These are phyloP conservation scores for Coemansia sp. DNA, from an alignment of 192 early-diverging fungal species.

Conservation along the genomic window DNA sequence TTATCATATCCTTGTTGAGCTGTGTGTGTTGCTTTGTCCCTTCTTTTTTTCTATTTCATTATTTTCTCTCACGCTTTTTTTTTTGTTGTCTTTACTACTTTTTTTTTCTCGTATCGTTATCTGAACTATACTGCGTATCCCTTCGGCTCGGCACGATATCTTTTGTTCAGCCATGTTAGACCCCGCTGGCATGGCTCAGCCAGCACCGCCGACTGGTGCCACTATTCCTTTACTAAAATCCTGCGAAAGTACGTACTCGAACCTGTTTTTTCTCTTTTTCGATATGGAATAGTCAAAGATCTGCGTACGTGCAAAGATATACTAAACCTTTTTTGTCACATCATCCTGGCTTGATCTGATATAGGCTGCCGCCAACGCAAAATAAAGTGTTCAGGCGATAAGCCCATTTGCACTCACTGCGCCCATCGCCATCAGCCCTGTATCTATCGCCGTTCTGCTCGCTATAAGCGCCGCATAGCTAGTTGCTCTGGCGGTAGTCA, in stretches of 20 bases:
- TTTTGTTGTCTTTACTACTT: neutral
- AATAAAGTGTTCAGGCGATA: conserved; percentile 56
- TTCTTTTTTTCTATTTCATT: neutral
- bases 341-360: conserved; percentile 1
- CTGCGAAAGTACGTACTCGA: conserved; percentile 48
- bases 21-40: neutral
- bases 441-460: conserved; percentile 54
- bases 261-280: neutral
- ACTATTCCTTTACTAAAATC: conserved; percentile 57
- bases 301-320: neutral
- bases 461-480: conserved; percentile 52
- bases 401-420: conserved; percentile 53
- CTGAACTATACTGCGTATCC: neutral
- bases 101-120: neutral
- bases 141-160: neutral
- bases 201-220: conserved; percentile 9
- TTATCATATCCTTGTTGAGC: neutral
- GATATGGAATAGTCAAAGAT: neutral
- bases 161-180: conserved; percentile 7
- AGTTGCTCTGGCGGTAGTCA: neutral
- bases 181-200: conserved; percentile 14
- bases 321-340: neutral
- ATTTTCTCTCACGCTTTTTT: neutral
- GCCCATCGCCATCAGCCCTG: conserved; percentile 56
- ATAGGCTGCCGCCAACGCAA: conserved; percentile 56